Evolutionary conservation across 352 stramenopile genomes (phyloP), one percentile per base, ranked within the genome.

Genomic region (Phytophthora sojae): DNA sequence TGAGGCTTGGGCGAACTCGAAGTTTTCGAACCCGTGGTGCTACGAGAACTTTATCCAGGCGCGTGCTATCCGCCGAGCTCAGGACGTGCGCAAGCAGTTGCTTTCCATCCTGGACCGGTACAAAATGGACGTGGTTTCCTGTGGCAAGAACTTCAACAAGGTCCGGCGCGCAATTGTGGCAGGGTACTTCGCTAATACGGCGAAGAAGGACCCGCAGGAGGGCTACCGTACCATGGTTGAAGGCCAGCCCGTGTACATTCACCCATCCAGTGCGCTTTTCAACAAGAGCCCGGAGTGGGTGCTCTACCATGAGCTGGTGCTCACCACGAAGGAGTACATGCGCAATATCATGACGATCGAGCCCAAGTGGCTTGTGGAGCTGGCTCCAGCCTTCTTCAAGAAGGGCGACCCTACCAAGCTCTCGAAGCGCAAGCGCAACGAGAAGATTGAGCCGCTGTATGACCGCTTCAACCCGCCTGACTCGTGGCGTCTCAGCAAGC

Each of bases 41-140:
- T 99, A 97, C 80, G 98, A 99, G 57, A 99, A 99, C 75, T 99
- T 99, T 70, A 95, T 99, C 51, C 98, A 99, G 75, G 95, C 97
- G 19, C 86, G 98, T 12, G 97, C 96, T 35, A 99, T 99, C 81
- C 91, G 92, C 17, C 89, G 97, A 35, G 97, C 98, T 17, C 96
- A 99, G 80, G 98, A 99, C 70, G 97, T 99, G 21, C 95, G 98
- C 26, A 99, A 99, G 80, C 98, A 99, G 82, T 86, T 99, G 30
- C 85, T 99, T 5, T 98, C 94, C 39, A 99, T 99, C 74, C 94
- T 99, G 83, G 98, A 99, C 79, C 84, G 97, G 7, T 99, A 99
- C 86, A 98, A 99, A 72, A 98, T 99, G 81, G 95, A 99, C 52
- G 95, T 99, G 52, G 84, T 99, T 29, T 99, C 93, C 26, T 98